These are phyloP conservation scores for Sinapis alba DNA, from an alignment of 441 rosid species.

Conservation along the genomic window DNA sequence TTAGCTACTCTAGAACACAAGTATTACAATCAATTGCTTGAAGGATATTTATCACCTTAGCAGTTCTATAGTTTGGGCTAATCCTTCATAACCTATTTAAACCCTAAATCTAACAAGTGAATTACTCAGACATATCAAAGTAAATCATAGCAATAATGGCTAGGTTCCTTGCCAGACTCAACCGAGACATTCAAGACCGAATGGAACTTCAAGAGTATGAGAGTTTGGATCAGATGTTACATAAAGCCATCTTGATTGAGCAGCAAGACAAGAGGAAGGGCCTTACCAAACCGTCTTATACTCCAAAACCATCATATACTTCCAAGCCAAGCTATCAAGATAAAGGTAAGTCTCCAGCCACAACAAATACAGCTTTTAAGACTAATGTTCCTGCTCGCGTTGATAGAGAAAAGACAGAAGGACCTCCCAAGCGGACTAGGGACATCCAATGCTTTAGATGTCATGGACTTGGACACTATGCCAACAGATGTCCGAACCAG, in stretches of 20 bases:
- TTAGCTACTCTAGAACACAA: background rate
- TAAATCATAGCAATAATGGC: background rate
- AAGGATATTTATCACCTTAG: background rate
- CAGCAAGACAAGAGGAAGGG: background rate
- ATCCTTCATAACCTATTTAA: background rate
- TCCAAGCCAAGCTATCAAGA: background rate
- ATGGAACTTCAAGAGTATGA: background rate
- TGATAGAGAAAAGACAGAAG: no score
- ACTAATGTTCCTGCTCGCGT: no score
- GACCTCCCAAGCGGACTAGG: no score
- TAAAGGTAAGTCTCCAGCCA: no score
- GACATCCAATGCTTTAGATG: background rate
- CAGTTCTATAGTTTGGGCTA: background rate
- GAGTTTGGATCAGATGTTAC: background rate
- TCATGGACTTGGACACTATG: background rate
- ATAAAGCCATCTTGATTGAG: background rate
- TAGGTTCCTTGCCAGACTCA: background rate
- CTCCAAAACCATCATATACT: background rate
- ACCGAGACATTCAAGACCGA: background rate
- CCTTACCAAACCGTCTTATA: no score
- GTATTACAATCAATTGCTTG: background rate
- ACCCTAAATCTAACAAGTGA: background rate
- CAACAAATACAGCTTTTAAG: no score
- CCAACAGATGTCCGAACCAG: no score
- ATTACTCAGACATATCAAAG: no score